These are phyloP conservation scores for Phialophora macrospora DNA, from an alignment of 2,329 filamentous ascomycete genomes.

Conservation along the genomic window DNA sequence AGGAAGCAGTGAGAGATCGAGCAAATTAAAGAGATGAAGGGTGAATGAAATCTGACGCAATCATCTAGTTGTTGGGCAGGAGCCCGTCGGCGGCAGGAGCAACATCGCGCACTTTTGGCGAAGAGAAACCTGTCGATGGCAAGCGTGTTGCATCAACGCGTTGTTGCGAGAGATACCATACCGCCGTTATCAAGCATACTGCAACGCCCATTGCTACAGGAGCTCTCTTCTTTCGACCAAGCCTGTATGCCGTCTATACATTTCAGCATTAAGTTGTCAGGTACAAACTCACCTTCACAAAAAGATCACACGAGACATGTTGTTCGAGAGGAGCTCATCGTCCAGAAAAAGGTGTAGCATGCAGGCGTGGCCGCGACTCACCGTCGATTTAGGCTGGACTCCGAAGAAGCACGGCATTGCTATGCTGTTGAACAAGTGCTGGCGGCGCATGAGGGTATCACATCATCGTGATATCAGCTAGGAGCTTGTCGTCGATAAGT, in stretches of 20 bases:
- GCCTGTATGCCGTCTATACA: not conserved
- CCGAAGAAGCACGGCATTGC: not conserved
- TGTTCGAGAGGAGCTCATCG: not conserved
- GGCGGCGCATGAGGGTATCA: not conserved
- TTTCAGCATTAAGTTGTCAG: not conserved
- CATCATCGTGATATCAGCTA: not conserved
- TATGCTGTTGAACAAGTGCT: not conserved
- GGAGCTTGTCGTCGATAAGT: not conserved
- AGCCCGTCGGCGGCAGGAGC: not conserved
- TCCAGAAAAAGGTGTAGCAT: not conserved
- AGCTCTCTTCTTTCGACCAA: not conserved
- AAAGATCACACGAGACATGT: not conserved
- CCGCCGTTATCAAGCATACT: not conserved
- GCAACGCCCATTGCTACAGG: not conserved
- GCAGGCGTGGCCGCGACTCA: not conserved
- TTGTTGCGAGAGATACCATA: not conserved
- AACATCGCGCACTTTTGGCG: not conserved
- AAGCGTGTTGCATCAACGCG: not conserved
- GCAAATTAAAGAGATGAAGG: constrained; percentile 10
- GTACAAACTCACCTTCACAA: not conserved
- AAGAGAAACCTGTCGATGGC: not conserved
- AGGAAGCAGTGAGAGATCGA: constrained; percentile 3
- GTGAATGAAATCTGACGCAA: not conserved
- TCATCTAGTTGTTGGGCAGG: not conserved
- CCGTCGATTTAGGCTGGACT: not conserved